These are phyloP conservation scores for Solanum chilense DNA, from an alignment of 257 asterid genomes.

Conservation along the genomic window DNA sequence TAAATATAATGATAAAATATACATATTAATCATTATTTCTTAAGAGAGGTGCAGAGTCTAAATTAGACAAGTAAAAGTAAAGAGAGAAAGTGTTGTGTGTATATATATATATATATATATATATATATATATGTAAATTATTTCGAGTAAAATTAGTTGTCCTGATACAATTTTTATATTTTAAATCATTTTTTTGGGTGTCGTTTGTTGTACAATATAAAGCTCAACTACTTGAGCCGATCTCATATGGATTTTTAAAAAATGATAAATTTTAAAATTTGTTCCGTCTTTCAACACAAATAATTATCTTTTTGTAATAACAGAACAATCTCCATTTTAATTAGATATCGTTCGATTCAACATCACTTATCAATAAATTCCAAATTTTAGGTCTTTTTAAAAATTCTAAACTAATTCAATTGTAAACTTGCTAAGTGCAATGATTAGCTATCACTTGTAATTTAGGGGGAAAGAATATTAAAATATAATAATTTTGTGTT, in stretches of 20 bases:
- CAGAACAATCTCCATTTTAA: neutral
- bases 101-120: no score
- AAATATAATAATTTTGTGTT: neutral
- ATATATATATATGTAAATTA: neutral
- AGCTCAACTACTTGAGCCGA: neutral
- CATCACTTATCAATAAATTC: neutral
- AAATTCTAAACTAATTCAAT: neutral
- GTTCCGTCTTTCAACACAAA: neutral
- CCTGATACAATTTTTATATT: neutral
- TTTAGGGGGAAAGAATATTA: neutral
- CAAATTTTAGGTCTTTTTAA: neutral
- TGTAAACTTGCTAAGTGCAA: neutral
- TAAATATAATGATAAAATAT: no score
- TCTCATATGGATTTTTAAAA: neutral
- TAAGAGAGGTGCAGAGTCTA: no score
- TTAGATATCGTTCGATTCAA: neutral
- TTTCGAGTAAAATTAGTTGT: neutral
- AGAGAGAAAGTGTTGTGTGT: no score
- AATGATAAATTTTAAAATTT: neutral
- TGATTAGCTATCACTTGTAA: neutral
- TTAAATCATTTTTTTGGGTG: neutral
- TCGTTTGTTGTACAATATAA: neutral
- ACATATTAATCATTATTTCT: no score
- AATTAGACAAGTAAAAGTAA: no score
- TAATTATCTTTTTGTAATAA: neutral